phyloP scores from a whole-genome alignment of 1,139 yeast species.

The Candida gigantensis region DNA sequence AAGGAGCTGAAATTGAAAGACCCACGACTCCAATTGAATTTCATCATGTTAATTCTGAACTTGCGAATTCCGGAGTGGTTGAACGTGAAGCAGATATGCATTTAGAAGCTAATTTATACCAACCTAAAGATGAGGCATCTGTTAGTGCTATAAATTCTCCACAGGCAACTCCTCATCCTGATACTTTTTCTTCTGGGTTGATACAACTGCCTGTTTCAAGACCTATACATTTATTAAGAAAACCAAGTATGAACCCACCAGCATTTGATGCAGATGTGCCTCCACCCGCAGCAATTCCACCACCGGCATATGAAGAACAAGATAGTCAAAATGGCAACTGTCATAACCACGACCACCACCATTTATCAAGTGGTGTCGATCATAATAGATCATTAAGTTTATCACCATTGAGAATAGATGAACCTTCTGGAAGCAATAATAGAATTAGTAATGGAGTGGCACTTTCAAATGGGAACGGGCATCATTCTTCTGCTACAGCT shows the following conservation, averaged over 20 bases:
- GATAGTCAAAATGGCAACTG: no score
- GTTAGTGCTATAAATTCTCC: conserved; percentile 49
- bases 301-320: conserved; percentile 41
- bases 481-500: conserved; percentile 1
- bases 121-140: conserved; percentile 43
- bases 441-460: not conserved
- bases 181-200: conserved; percentile 38
- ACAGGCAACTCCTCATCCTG: conserved; percentile 56
- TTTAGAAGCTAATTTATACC: conserved; percentile 60
- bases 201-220: conserved; percentile 30
- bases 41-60: conserved; percentile 30
- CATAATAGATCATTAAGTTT: conserved; percentile 11
- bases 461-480: not conserved
- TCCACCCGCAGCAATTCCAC: conserved; percentile 24
- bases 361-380: no score
- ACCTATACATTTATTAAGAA: conserved; percentile 37
- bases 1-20: conserved; percentile 1
- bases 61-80: conserved; percentile 29
- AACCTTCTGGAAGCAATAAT: conserved; percentile 5
- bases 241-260: conserved; percentile 46
- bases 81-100: conserved; percentile 41
- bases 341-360: no score
- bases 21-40: conserved; percentile 20
- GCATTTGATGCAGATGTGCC: conserved; percentile 38
- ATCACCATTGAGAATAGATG: conserved; percentile 18